Conservation (phyloP, 768 basidiomycete species). For the Tubosaeta sp. region DNA sequence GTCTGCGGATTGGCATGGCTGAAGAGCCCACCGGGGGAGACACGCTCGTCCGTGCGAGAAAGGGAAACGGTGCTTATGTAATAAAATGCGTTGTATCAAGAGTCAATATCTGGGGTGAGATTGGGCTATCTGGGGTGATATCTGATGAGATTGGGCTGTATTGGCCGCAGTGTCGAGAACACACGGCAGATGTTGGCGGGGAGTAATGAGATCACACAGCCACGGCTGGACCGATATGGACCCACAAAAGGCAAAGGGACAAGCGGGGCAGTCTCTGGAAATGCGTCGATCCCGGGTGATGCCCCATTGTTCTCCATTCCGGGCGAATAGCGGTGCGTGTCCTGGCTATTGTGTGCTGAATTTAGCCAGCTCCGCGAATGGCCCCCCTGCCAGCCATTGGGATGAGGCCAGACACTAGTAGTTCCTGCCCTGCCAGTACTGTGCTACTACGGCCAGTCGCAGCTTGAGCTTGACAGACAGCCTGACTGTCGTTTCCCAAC, state of each 20-base stretch:
- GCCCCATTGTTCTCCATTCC: constrained; percentile 29
- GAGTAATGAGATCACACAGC: constrained; percentile 26
- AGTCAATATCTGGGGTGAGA: too few species aligned
- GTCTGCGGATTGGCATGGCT: constrained; percentile 52
- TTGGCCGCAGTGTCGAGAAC: neutral
- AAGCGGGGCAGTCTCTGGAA: neutral
- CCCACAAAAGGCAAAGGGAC: constrained; percentile 32
- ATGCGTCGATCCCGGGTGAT: constrained; percentile 13
- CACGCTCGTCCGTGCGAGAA: constrained; percentile 21
- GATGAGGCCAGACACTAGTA: neutral
- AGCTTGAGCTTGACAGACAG: constrained; percentile 19
- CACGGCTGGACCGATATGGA: constrained; percentile 41
- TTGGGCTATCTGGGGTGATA: neutral
- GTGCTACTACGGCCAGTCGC: neutral
- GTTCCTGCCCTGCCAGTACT: neutral
- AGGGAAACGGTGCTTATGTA: constrained; percentile 22
- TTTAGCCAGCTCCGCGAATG: constrained; percentile 10
- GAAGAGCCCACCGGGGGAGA: constrained; percentile 18
- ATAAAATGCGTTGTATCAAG: too few species aligned
- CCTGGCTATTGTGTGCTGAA: constrained; percentile 24
- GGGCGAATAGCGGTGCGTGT: constrained; percentile 19
- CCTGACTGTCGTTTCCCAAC: constrained; percentile 25
- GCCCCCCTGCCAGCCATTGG: neutral
- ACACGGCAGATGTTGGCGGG: too few species aligned
- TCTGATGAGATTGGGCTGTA: neutral